A percentile compares a stretch with the other conserved stretches of the same genome.
These are phyloP conservation scores for Trichosanthes cucumerina DNA, from an alignment of 306 rosid species.

Conservation along the genomic window DNA sequence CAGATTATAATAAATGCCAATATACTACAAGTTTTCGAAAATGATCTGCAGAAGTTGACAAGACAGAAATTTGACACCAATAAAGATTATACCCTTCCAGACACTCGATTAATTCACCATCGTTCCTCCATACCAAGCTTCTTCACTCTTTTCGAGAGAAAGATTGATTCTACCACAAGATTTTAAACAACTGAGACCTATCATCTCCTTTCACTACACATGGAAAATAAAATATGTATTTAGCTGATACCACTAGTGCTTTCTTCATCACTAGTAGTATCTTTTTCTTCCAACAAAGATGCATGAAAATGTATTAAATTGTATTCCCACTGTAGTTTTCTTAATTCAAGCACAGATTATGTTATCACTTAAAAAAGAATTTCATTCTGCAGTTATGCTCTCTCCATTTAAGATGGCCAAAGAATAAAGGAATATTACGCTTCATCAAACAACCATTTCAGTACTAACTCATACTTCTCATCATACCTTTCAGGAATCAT, in stretches of 20 bases:
- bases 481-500: not conserved
- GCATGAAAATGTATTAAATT: not conserved
- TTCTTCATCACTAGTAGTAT: not conserved
- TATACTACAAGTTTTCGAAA: conserved; percentile 14
- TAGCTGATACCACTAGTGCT: not conserved
- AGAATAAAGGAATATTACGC: conserved; percentile 5
- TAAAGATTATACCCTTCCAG: conserved; percentile 34
- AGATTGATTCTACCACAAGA: conserved; percentile 8
- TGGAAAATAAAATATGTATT: not conserved
- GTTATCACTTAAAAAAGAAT: not conserved
- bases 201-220: not conserved
- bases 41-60: conserved; percentile 23
- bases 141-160: conserved; percentile 13
- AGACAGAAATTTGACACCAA: conserved; percentile 27
- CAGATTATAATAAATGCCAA: conserved; percentile 17
- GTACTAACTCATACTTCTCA: not conserved
- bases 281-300: not conserved
- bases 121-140: conserved; percentile 18
- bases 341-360: not conserved
- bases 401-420: not conserved
- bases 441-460: not conserved
- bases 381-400: conserved; percentile 7
- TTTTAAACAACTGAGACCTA: conserved; percentile 10
- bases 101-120: conserved; percentile 45
- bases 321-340: not conserved